Conservation (phyloP, 305 asterid genomes). For the Fraxinus albicans region DNA sequence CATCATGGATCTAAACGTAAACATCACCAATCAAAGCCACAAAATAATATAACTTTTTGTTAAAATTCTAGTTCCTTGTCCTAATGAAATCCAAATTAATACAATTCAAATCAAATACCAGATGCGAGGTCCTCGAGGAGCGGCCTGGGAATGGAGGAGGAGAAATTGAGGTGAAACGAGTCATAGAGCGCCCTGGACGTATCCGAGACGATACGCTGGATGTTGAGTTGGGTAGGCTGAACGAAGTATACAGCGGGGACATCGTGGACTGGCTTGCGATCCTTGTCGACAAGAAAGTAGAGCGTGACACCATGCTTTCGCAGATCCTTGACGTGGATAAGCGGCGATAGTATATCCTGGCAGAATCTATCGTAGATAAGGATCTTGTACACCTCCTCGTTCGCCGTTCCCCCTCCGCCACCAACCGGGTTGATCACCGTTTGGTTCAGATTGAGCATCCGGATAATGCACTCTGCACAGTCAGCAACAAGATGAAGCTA, state of each 20-base stretch:
- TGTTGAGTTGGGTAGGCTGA: constrained; percentile 72
- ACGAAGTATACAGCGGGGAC: constrained; percentile 96
- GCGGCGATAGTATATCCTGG: constrained; percentile 86
- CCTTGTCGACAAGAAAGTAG: constrained; percentile 91
- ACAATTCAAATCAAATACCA: constrained; percentile 30
- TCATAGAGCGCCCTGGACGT: constrained; percentile 76
- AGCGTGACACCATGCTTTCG: constrained; percentile 97
- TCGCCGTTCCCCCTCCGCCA: constrained; percentile 58
- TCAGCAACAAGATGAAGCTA: constrained; percentile 13
- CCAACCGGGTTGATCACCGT: constrained; percentile 52
- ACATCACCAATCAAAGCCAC: neutral
- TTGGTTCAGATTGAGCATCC: constrained; percentile 96
- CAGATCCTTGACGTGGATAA: constrained; percentile 95
- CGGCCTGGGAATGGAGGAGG: constrained; percentile 84
- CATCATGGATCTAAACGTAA: neutral
- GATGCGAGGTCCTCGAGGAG: constrained; percentile 94
- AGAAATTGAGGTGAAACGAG: constrained; percentile 91
- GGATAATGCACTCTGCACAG: constrained; percentile 70
- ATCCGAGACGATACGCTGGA: constrained; percentile 70
- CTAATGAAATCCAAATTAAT: neutral
- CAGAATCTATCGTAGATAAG: constrained; percentile 92
- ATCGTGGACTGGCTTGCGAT: constrained; percentile 91
- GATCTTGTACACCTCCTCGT: constrained; percentile 96
- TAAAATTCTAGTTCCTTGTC: neutral
- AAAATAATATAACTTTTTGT: neutral